Conservation (phyloP, 129 eudicot genomes). For the Dittrichia graveolens region DNA sequence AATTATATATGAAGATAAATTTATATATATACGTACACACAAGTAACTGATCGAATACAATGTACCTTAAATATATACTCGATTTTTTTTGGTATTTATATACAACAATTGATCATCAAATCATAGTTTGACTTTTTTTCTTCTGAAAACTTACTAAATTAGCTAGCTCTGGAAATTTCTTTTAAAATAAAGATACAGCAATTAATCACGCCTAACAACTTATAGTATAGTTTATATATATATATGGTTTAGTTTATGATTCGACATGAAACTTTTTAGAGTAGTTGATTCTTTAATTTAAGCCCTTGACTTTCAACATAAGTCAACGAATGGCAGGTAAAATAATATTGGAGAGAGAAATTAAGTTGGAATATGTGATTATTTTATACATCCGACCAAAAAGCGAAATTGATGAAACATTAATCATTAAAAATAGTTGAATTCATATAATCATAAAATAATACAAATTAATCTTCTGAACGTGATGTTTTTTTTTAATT, state of each 20-base stretch:
- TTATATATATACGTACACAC: background rate
- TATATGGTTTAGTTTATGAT: conserved; percentile 8
- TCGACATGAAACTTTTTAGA: conserved; percentile 25
- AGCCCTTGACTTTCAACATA: conserved; percentile 27
- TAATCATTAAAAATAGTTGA: conserved; percentile 9
- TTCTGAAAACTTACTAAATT: no score
- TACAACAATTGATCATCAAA: background rate
- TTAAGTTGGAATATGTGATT: conserved; percentile 15
- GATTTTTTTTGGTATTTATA: no score
- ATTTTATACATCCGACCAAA: conserved; percentile 39
- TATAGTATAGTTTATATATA: background rate
- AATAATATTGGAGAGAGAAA: conserved; percentile 36
- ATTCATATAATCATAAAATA: background rate
- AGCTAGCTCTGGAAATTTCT: no score
- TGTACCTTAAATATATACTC: no score
- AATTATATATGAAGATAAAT: background rate
- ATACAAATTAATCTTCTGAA: background rate
- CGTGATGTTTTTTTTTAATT: background rate
- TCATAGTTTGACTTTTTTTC: no score
- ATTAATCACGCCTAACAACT: background rate
- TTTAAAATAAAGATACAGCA: no score
- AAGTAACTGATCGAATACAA: no score
- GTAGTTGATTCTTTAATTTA: conserved; percentile 23
- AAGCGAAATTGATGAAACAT: conserved; percentile 27
- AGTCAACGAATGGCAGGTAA: conserved; percentile 36